These are phyloP conservation scores for Citrus mangshanensis DNA, from an alignment of 345 rosid species.

Conservation along the genomic window DNA sequence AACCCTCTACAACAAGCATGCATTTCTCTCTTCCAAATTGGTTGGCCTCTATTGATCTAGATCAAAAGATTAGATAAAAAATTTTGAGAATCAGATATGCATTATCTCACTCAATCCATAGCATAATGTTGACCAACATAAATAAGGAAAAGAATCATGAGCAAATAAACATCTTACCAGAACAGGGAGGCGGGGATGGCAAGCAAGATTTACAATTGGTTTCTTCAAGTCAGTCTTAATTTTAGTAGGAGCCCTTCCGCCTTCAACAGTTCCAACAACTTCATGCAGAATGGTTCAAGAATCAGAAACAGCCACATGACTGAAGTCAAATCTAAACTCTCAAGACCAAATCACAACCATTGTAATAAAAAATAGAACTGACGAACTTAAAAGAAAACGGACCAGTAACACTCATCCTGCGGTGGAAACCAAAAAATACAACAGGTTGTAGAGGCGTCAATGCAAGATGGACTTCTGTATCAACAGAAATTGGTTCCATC, in stretches of 20 bases:
- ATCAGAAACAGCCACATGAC: slow-evolving; percentile 11
- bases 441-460: slow-evolving; percentile 94
- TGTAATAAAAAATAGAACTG: neutral
- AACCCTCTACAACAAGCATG: neutral
- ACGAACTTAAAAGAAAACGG: slow-evolving; percentile 8
- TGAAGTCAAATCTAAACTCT: neutral
- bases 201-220: slow-evolving; percentile 89
- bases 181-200: slow-evolving; percentile 98
- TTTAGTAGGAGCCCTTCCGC: slow-evolving; percentile 91
- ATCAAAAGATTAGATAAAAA: neutral
- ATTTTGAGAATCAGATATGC: neutral
- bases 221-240: slow-evolving; percentile 96
- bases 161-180: slow-evolving; percentile 46
- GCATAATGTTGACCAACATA: neutral
- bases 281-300: slow-evolving; percentile 21
- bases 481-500: slow-evolving; percentile 65
- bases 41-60: neutral
- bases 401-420: slow-evolving; percentile 98
- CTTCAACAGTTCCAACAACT: slow-evolving; percentile 99
- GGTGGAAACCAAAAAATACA: slow-evolving; percentile 91
- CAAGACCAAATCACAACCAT: neutral
- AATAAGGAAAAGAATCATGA: slow-evolving; percentile 1
- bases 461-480: slow-evolving; percentile 92
- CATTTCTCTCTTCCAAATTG: neutral
- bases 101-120: neutral